Conservation (phyloP, 2,329 filamentous ascomycete genomes). For the Plectosphaerella sp. region DNA sequence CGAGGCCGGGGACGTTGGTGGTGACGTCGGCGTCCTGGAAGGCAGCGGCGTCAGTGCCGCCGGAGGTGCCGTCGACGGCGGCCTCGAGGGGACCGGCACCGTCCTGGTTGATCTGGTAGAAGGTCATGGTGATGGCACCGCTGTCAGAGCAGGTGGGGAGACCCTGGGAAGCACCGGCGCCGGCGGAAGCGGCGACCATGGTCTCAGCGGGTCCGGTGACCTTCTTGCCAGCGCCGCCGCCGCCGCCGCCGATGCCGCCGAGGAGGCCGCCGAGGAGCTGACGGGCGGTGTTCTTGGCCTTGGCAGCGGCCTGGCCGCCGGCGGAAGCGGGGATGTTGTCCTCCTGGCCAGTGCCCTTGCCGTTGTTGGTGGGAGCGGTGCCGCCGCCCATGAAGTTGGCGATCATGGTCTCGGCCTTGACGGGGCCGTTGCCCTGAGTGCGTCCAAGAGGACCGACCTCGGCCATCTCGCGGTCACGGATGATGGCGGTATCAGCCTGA, state of each 20-base stretch:
- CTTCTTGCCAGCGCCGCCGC: conserved; percentile 37
- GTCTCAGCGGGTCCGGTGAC: conserved; percentile 37
- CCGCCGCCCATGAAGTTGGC: conserved; percentile 53
- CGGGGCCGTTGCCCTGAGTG: conserved; percentile 54
- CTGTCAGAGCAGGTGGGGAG: conserved; percentile 58
- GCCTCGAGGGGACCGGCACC: conserved; percentile 61
- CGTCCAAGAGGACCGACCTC: conserved; percentile 57
- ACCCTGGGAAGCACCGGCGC: conserved; percentile 46
- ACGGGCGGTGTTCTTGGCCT: conserved; percentile 16
- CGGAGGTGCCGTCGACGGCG: conserved; percentile 57
- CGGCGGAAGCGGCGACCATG: conserved; percentile 49
- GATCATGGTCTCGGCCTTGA: conserved; percentile 54
- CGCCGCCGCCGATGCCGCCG: conserved; percentile 20
- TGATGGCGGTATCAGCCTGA: conserved; percentile 68
- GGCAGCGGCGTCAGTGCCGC: conserved; percentile 54
- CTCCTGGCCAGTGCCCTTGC: conserved; percentile 36
- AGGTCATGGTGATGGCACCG: conserved; percentile 59
- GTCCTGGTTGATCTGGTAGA: conserved; percentile 69
- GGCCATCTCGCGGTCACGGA: conserved; percentile 55
- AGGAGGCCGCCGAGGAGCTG: conserved; percentile 25
- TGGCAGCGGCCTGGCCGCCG: conserved; percentile 5
- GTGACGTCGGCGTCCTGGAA: conserved; percentile 57
- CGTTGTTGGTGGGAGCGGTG: conserved; percentile 31
- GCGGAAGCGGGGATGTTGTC: conserved; percentile 28
- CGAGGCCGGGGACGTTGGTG: conserved; percentile 56